Percentiles rank a stretch among this genome's conserved stretches.
Evolutionary conservation across 2,329 filamentous ascomycete genomes (phyloP).

Genomic region (Aspergillus sp.): DNA sequence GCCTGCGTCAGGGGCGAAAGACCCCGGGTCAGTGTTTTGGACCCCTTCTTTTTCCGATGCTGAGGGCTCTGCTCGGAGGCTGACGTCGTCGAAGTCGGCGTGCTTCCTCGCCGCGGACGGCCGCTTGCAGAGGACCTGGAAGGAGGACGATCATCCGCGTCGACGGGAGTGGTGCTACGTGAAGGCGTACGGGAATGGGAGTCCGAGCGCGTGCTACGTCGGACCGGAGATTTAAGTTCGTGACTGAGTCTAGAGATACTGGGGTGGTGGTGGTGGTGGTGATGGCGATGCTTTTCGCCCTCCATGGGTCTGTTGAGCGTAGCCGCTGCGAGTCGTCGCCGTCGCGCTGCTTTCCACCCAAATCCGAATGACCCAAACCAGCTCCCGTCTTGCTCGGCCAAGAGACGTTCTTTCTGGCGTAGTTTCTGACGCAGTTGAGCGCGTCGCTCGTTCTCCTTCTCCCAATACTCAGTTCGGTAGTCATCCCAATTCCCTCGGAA

Average conservation of each 20-base stretch:
- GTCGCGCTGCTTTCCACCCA: slow-evolving; percentile 38
- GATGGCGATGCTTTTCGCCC: slow-evolving; percentile 28
- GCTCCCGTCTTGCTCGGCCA: slow-evolving; percentile 66
- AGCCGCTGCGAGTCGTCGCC: slow-evolving; percentile 29
- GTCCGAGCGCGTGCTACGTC: slow-evolving; percentile 37
- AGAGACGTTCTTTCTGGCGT: slow-evolving; percentile 64
- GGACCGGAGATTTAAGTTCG: slow-evolving; percentile 29
- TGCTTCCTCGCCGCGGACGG: slow-evolving; percentile 37
- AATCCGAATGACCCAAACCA: slow-evolving; percentile 85
- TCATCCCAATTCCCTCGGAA: slow-evolving; percentile 98
- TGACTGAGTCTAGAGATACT: slow-evolving; percentile 28
- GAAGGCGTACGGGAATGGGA: slow-evolving; percentile 45
- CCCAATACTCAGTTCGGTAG: slow-evolving; percentile 94
- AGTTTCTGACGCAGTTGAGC: slow-evolving; percentile 70
- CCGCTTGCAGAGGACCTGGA: slow-evolving; percentile 31
- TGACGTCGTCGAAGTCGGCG: slow-evolving; percentile 24
- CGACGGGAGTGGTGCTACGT: slow-evolving; percentile 41
- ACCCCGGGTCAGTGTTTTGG: slow-evolving; percentile 29
- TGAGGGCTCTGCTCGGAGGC: slow-evolving; percentile 29
- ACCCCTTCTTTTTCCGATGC: slow-evolving; percentile 33
- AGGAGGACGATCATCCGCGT: slow-evolving; percentile 39
- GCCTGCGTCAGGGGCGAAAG: slow-evolving; percentile 39
- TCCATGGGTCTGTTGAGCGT: slow-evolving; percentile 28
- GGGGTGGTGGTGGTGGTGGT: slow-evolving; percentile 28
- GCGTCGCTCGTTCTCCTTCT: slow-evolving; percentile 88